A percentile compares a stretch with the other conserved stretches of the same genome.
These are phyloP conservation scores for Ustilago shanxiensis DNA, from an alignment of 1,284 basidiomycete species.

Conservation along the genomic window DNA sequence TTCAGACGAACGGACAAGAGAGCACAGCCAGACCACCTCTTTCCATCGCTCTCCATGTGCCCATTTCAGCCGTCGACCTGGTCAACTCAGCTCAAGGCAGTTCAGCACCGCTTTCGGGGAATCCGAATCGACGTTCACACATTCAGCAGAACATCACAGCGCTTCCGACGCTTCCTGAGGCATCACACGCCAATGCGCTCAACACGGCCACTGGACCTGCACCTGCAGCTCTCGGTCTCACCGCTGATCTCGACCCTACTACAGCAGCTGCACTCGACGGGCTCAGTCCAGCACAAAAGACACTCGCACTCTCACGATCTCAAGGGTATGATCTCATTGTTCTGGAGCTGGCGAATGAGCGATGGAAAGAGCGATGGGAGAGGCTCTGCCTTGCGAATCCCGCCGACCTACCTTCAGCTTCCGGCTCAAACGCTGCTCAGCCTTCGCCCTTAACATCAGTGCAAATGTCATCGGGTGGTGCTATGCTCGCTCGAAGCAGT, in stretches of 20 bases:
- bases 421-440: conserved; percentile 11
- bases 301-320: conserved; percentile 45
- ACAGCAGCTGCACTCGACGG: conserved; percentile 51
- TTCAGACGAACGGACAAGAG: conserved; percentile 25
- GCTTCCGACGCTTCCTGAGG: conserved; percentile 64
- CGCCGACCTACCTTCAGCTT: conserved; percentile 19
- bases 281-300: conserved; percentile 54
- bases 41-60: conserved; percentile 42
- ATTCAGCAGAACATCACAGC: conserved; percentile 41
- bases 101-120: conserved; percentile 27
- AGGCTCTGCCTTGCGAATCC: conserved; percentile 80
- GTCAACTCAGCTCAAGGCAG: conserved; percentile 30
- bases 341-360: conserved; percentile 86
- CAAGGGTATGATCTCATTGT: conserved; percentile 76
- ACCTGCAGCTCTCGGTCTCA: conserved; percentile 50
- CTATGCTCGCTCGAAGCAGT: conserved; percentile 53
- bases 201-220: conserved; percentile 56
- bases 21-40: conserved; percentile 33
- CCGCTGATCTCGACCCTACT: conserved; percentile 42
- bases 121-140: conserved; percentile 49
- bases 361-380: conserved; percentile 90
- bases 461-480: conserved; percentile 24
- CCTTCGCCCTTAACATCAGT: conserved; percentile 23
- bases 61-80: conserved; percentile 31
- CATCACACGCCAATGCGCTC: conserved; percentile 65